Conservation (phyloP, 176 grass and related monocot genomes). For the Oryza glumipatula region DNA sequence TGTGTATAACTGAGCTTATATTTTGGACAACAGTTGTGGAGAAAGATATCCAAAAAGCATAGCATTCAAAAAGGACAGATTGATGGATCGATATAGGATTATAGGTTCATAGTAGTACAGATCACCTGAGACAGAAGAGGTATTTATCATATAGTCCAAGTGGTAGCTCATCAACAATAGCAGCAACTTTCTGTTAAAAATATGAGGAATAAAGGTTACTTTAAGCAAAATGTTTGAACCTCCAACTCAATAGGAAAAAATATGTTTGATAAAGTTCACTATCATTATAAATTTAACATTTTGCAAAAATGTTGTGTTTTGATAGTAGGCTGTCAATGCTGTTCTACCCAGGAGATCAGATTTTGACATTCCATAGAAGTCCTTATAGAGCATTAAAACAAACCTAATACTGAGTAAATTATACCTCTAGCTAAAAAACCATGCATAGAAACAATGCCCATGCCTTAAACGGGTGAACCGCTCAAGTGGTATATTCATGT, state of each 20-base stretch:
- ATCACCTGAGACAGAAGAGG: constrained; percentile 86
- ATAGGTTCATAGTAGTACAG: constrained; percentile 1
- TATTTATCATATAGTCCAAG: constrained; percentile 90
- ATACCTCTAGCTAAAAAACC: not conserved
- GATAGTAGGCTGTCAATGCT: not conserved
- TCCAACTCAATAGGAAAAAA: constrained; percentile 15
- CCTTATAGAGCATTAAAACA: constrained; percentile 25
- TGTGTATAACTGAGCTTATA: not conserved
- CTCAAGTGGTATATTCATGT: not conserved
- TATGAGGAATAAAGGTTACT: constrained; percentile 18
- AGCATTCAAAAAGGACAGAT: not conserved
- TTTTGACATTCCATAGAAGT: constrained; percentile 17
- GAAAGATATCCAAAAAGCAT: constrained; percentile 8
- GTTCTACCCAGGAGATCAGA: constrained; percentile 16
- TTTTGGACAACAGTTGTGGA: not conserved
- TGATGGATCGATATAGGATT: constrained; percentile 13
- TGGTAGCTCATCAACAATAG: constrained; percentile 83
- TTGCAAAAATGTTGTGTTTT: constrained; percentile 11
- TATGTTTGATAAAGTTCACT: not conserved
- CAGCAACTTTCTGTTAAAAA: constrained; percentile 85
- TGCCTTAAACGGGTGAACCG: not conserved
- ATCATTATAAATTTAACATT: constrained; percentile 18
- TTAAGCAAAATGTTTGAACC: constrained; percentile 15
- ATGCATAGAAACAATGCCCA: not conserved
- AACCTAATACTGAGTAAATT: not conserved